phyloP scores from a whole-genome alignment of 148 eudicot genomes.

The Chenopodium berlandieri region DNA sequence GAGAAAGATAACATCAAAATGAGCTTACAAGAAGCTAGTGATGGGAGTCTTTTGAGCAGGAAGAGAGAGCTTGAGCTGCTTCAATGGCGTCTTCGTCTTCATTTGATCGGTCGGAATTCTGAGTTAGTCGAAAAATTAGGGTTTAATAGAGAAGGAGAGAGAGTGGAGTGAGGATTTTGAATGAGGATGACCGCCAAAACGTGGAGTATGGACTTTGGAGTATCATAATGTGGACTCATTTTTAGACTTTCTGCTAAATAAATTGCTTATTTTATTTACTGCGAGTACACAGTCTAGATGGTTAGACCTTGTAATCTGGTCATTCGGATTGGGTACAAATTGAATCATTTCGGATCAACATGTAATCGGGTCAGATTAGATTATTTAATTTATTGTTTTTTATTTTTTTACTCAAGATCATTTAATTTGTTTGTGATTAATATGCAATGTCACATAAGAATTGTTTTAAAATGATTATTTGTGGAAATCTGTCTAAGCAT shows the following conservation, averaged over 20 bases:
- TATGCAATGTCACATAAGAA: too few relatives aligned
- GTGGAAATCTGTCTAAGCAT: too few relatives aligned
- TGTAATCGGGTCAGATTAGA: too few relatives aligned
- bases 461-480: too few relatives aligned
- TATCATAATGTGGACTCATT: background rate
- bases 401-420: too few relatives aligned
- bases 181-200: conserved; percentile 30
- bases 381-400: too few relatives aligned
- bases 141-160: conserved; percentile 7
- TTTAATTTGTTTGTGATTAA: too few relatives aligned
- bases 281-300: too few relatives aligned
- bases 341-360: too few relatives aligned
- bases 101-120: conserved; percentile 17
- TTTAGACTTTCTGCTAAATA: background rate
- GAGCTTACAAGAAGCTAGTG: conserved; percentile 63
- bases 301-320: too few relatives aligned
- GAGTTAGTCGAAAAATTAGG: conserved; percentile 16
- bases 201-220: background rate
- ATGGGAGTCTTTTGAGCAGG: conserved; percentile 77
- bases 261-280: too few relatives aligned
- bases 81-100: conserved; percentile 77
- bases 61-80: conserved; percentile 87
- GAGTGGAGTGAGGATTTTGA: background rate
- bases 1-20: background rate
- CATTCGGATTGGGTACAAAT: too few relatives aligned